Conservation (phyloP, 1,284 basidiomycete genomes). For the Papiliotrema nemorosa region DNA sequence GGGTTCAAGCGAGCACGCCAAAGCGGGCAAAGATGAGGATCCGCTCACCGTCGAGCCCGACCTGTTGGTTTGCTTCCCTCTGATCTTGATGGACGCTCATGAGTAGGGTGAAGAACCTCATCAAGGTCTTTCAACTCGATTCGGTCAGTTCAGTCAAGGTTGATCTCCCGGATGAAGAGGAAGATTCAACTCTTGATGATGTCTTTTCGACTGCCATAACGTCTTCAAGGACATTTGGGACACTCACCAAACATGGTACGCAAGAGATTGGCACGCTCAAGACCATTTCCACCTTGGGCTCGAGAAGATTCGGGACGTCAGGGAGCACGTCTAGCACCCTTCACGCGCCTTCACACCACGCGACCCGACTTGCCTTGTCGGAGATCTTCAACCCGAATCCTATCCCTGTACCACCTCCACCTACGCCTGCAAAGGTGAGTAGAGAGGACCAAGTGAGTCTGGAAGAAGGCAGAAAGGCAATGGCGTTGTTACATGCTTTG, state of each 20-base stretch:
- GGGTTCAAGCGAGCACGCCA: constrained; percentile 9
- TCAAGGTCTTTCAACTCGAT: constrained; percentile 23
- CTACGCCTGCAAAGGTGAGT: neutral
- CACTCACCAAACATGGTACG: neutral
- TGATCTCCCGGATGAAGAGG: neutral
- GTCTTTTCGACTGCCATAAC: too few relatives aligned
- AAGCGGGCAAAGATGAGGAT: constrained; percentile 16
- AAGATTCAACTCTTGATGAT: too few relatives aligned
- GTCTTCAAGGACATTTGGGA: neutral
- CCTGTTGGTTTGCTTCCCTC: constrained; percentile 9
- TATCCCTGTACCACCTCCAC: neutral
- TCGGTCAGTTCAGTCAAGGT: constrained; percentile 15
- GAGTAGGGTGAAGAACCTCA: constrained; percentile 22
- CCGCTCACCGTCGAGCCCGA: constrained; percentile 8
- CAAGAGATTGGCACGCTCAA: constrained; percentile 2
- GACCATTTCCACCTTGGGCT: constrained; percentile 3
- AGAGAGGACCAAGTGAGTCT: neutral
- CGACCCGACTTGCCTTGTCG: constrained; percentile 4
- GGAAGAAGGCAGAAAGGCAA: constrained; percentile 3
- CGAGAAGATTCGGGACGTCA: neutral
- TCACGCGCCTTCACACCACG: neutral
- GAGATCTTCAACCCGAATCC: constrained; percentile 1
- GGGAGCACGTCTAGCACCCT: neutral
- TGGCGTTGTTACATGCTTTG: constrained; percentile 7
- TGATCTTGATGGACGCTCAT: neutral